These are phyloP conservation scores for Trichosanthes cucumerina DNA, from an alignment of 306 rosid species.

Conservation along the genomic window DNA sequence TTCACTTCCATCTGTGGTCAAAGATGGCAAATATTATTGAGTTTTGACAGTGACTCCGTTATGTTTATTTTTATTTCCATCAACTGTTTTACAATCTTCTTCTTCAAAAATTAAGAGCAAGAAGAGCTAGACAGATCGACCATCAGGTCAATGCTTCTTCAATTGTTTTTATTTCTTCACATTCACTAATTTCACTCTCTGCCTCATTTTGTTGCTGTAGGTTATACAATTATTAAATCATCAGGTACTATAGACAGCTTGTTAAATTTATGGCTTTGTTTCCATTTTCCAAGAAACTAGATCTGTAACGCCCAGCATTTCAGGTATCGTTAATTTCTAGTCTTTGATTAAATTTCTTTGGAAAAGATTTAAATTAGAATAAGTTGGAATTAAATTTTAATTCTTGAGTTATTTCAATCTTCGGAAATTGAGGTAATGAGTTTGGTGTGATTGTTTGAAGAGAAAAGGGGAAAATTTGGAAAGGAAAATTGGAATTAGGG, in stretches of 20 bases:
- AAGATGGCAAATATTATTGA: background rate
- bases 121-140: background rate
- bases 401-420: too few relatives aligned
- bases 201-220: background rate
- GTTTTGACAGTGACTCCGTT: background rate
- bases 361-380: too few relatives aligned
- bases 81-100: background rate
- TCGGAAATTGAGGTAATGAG: too few relatives aligned
- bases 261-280: background rate
- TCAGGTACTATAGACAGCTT: background rate
- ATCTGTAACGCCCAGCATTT: too few relatives aligned
- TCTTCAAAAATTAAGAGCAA: background rate
- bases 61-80: background rate
- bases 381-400: too few relatives aligned
- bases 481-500: too few relatives aligned
- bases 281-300: background rate
- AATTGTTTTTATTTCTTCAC: background rate
- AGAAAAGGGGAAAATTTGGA: too few relatives aligned
- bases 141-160: background rate
- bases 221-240: background rate
- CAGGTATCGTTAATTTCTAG: too few relatives aligned
- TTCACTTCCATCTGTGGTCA: background rate
- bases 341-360: too few relatives aligned
- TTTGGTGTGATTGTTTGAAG: too few relatives aligned
- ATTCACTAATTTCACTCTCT: background rate